Percentiles rank a stretch among this genome's conserved stretches.
These are phyloP conservation scores for Clarkia xantiana DNA, from an alignment of 345 rosid species.

Conservation along the genomic window DNA sequence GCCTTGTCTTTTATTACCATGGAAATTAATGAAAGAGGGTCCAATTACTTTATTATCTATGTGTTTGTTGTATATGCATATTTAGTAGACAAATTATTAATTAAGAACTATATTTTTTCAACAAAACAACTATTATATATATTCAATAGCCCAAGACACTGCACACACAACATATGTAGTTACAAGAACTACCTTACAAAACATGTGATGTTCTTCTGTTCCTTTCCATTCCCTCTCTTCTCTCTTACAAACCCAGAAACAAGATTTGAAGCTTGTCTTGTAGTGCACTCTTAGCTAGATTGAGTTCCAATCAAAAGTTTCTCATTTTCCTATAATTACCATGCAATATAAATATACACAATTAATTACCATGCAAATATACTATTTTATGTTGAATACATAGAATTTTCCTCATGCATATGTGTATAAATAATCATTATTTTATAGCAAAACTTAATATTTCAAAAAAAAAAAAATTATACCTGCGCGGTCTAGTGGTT, in stretches of 20 bases:
- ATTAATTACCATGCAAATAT: too few relatives aligned
- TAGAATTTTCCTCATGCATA: too few relatives aligned
- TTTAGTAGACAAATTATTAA: conserved; percentile 10
- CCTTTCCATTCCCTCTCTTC: conserved; percentile 5
- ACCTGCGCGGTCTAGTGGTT: too few relatives aligned
- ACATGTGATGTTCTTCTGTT: conserved; percentile 11
- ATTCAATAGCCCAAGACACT: neutral
- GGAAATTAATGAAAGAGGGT: conserved; percentile 6
- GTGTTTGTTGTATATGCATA: neutral
- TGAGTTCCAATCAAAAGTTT: neutral
- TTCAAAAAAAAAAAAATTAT: too few relatives aligned
- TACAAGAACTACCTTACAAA: conserved; percentile 6
- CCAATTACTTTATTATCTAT: neutral
- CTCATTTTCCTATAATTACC: too few relatives aligned
- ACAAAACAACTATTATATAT: too few relatives aligned
- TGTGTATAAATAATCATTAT: too few relatives aligned
- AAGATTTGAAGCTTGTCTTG: conserved; percentile 4
- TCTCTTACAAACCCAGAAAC: neutral
- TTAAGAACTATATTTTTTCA: too few relatives aligned
- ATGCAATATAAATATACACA: too few relatives aligned
- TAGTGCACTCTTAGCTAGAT: neutral
- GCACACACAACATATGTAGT: neutral
- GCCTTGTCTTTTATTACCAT: conserved; percentile 23
- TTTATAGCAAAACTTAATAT: too few relatives aligned
- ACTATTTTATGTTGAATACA: too few relatives aligned